Base-by-base conservation (phyloP, 1,284 basidiomycete genomes). In the Cutaneotrichosporon mucoides region DNA sequence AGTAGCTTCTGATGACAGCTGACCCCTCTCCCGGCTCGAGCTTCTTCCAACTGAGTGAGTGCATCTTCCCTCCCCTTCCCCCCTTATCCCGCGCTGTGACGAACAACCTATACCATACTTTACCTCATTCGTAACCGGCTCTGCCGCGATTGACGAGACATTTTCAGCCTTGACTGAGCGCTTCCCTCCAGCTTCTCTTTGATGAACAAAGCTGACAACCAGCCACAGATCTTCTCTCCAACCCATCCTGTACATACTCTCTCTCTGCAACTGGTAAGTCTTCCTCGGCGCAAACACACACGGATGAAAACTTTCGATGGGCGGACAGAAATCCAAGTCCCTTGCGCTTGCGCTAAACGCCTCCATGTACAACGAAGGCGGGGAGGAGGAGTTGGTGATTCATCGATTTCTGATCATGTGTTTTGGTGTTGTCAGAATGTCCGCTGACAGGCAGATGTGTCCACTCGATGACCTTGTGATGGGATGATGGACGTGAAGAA, bases 101-200 rank as follows among this genome's bases (percentile, higher is more conserved):
- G 73, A 75, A 71, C 61, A 73, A 65, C 65, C 61, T 49, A 66
- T 62, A 68, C 69, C 73, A 75, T 75, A 72, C 71, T 73, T 75
- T 73, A 73, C 72, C 69, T 73, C 71, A 73, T 75, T 72, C 73
- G 72, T 66, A 67, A 70, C 65, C 67, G 65, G 67, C 63, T 59
- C 41, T 45, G 61, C 68, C 64, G 69, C 65, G 68, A 73, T 73
- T 75, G 67, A 65, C 72, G 73, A 68, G 69, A 72, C 61, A 75
- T 55, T 68, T 72, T 75, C 73, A 75, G 73, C 73, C 73, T 75
- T 75, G 73, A 68, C 73, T 73, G 73, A 75, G 73, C 73, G 72
- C 65, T 63, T 49, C 47, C 38, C 15, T 37, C 3, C 47, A 41
- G 48, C 43, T 34, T 43, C 11, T n/a, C 37, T 50, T 35, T 24